Base-by-base conservation (phyloP, 306 rosid species). In the Quercus robur region DNA sequence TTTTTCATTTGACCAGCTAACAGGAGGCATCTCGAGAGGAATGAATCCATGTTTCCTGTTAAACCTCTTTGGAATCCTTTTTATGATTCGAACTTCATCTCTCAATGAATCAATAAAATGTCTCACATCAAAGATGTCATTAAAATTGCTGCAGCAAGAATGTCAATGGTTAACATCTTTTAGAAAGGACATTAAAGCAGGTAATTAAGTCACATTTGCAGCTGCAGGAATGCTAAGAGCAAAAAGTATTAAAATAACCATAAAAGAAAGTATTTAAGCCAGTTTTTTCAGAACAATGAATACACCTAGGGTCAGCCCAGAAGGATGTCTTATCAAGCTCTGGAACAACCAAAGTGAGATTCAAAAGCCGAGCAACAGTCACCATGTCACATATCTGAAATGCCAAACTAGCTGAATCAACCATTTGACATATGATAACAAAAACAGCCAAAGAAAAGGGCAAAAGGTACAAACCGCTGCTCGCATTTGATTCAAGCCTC, bases 401-500 rank as follows among this genome's bases (percentile, higher is more conserved):
- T 61, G 74, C n/a, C 20, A 44, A 80, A 80, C 57, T 57, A 55
- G 72, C 68, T 21, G 64, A 81, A 78, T 88, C 80, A 89, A 71
- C 75, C 41, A 62, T 82, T 68, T 61, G 73, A 70, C 54, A 46
- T 61, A 28, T 51, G 62, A 73, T 49, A 82, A 59, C 52, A 44
- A 38, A 69, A 78, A 62, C 20, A 77, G 46, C 28, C 41, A 75
- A 74, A 58, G 58, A 3, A 20, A 38, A 83, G 79, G 71, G 70
- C 15, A 81, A 62, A 71, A 25, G 67, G 84, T 76, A 88, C 99
- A 72, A 81, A 96, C 99, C 89, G 99, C 99, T 41, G 98, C 96
- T 66, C 99, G 99, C 99, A 96, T 96, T 88, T 96, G 99, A 88
- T 96, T 96, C 90, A 96, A 88, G 71, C 99, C 99, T 56, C 99